Evolutionary conservation across 2,329 filamentous ascomycete genomes (phyloP).

Genomic region (Meredithiella fracta): DNA sequence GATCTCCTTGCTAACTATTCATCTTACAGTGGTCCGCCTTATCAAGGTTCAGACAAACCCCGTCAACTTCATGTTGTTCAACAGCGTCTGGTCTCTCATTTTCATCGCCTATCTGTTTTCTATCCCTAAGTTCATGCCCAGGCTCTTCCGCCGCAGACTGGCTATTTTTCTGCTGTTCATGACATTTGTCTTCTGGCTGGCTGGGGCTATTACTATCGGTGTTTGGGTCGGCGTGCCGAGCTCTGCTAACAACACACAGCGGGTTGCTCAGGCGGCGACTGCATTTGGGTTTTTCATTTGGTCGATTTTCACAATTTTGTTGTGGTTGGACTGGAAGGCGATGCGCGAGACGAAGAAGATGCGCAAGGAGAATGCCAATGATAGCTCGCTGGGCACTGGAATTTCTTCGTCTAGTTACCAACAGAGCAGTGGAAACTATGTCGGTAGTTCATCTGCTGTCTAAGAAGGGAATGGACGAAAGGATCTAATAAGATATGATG

Average conservation of each 20-base stretch:
- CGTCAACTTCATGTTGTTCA: conserved; percentile 68
- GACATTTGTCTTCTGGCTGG: conserved; percentile 81
- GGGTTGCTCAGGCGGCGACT: conserved; percentile 43
- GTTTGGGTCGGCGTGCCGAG: conserved; percentile 41
- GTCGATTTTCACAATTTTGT: conserved; percentile 16
- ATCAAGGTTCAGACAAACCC: conserved; percentile 22
- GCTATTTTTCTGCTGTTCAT: conserved; percentile 52
- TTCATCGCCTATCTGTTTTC: conserved; percentile 54
- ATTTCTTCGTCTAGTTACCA: conserved; percentile 7
- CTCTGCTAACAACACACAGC: conserved; percentile 33
- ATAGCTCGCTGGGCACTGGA: conserved; percentile 3
- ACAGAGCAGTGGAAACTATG: conserved; percentile 1
- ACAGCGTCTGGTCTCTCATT: conserved; percentile 53
- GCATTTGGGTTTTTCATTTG: conserved; percentile 52
- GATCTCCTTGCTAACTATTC: not conserved
- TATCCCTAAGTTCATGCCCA: conserved; percentile 44
- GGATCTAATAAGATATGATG: not conserved
- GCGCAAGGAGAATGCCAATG: conserved; percentile 2
- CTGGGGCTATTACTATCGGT: conserved; percentile 63
- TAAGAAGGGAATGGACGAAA: not conserved
- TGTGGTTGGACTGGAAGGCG: conserved; percentile 9
- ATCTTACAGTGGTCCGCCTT: conserved; percentile 35
- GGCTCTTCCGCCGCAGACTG: conserved; percentile 44
- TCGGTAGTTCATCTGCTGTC: not conserved
- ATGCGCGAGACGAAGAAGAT: conserved; percentile 1